phyloP scores from a whole-genome alignment of 2,329 filamentous ascomycete genomes.

The Sarocladium brachiariae region DNA sequence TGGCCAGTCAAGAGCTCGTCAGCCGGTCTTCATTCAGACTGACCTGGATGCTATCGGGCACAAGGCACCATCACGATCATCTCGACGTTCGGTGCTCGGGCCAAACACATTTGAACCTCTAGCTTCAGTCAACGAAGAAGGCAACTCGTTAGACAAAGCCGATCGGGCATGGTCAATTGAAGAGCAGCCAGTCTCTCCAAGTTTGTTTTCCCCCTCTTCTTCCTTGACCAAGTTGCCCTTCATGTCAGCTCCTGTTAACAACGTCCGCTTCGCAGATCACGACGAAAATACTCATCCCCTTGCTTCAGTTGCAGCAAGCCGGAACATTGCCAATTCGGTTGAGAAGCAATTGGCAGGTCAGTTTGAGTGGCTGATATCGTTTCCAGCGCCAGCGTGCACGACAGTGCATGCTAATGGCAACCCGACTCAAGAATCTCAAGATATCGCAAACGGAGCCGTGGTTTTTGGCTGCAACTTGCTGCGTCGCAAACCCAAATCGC shows the following conservation, averaged over 20 bases:
- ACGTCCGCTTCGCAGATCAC: neutral
- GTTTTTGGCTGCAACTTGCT: constrained; percentile 49
- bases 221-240: neutral
- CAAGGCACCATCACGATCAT: neutral
- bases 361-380: constrained; percentile 43
- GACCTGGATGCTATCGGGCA: neutral
- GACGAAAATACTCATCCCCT: constrained; percentile 18
- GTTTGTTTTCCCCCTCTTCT: neutral
- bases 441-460: constrained; percentile 20
- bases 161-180: neutral
- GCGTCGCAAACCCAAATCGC: constrained; percentile 24
- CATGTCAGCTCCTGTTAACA: neutral
- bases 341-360: constrained; percentile 39
- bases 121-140: neutral
- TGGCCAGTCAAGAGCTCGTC: neutral
- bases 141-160: neutral
- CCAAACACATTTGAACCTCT: constrained; percentile 26
- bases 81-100: constrained; percentile 24
- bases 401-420: constrained; percentile 13
- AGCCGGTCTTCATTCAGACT: neutral
- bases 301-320: constrained; percentile 17
- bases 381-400: constrained; percentile 24
- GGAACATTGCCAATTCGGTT: constrained; percentile 26
- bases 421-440: neutral
- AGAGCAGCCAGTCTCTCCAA: neutral